Evolutionary conservation across 2,329 filamentous ascomycete species (phyloP).

Genomic region (Fusarium agapanthi): DNA sequence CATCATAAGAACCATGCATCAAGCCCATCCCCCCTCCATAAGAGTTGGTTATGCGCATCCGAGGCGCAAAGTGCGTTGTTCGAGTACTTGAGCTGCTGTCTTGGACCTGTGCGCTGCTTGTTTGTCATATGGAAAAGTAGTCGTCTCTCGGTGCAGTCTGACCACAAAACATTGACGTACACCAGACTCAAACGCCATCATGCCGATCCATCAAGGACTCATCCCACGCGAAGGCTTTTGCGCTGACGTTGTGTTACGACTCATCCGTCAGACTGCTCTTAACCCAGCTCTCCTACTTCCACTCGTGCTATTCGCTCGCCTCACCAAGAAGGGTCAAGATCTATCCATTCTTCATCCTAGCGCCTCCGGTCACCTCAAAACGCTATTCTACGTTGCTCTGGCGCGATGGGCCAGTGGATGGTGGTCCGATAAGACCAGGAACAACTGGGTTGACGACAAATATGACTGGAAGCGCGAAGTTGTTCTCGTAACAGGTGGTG

Average conservation of each 20-base stretch:
- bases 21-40: neutral
- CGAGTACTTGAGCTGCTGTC: neutral
- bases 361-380: conserved; percentile 58
- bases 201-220: conserved; percentile 59
- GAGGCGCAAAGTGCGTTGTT: neutral
- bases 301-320: conserved; percentile 68
- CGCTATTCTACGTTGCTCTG: conserved; percentile 45
- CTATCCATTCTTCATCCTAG: conserved; percentile 62
- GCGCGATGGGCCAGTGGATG: conserved; percentile 42
- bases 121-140: neutral
- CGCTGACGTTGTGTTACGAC: conserved; percentile 65
- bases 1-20: conserved; percentile 5
- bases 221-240: conserved; percentile 67
- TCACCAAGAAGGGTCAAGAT: conserved; percentile 68
- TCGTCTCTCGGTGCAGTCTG: neutral
- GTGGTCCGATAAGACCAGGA: conserved; percentile 46
- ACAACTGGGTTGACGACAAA: conserved; percentile 49
- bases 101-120: neutral
- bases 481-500: conserved; percentile 78
- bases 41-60: neutral
- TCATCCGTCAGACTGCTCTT: conserved; percentile 68
- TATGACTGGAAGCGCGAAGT: conserved; percentile 76
- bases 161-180: conserved; percentile 2
- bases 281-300: conserved; percentile 72
- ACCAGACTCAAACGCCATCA: conserved; percentile 17